Evolutionary conservation across 169 alveolate genomes (phyloP).

Genomic region (Eimeria nieschulzi): DNA sequence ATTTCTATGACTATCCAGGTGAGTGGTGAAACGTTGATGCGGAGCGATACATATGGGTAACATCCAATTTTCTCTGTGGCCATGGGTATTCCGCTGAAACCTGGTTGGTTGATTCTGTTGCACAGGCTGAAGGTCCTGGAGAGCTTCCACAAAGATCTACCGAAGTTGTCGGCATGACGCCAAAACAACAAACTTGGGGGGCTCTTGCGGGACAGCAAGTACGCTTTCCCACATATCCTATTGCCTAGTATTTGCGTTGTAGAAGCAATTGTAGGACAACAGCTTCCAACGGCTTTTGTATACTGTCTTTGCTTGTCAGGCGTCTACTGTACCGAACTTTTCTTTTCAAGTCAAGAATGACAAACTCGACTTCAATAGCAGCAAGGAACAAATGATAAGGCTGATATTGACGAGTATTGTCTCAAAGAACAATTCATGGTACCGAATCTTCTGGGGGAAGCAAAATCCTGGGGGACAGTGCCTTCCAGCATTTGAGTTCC

Average conservation of each 20-base stretch:
- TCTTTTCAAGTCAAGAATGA: constrained; percentile 16
- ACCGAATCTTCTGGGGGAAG: constrained; percentile 49
- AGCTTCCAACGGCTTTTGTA: neutral
- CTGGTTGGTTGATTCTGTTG: no score
- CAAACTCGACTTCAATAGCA: neutral
- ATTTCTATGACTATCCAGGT: constrained; percentile 46
- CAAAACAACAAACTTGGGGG: constrained; percentile 49
- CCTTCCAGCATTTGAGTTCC: constrained; percentile 12
- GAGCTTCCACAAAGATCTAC: neutral
- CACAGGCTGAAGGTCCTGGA: neutral
- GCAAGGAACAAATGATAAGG: constrained; percentile 6
- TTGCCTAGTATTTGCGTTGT: no score
- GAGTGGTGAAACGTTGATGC: neutral
- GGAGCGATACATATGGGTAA: no score
- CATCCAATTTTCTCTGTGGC: no score
- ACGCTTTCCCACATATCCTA: neutral
- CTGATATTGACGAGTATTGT: constrained; percentile 16
- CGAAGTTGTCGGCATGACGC: constrained; percentile 14
- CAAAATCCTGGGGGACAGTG: constrained; percentile 17
- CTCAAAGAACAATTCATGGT: neutral
- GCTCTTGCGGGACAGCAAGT: constrained; percentile 30
- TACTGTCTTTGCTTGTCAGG: neutral
- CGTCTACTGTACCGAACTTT: neutral
- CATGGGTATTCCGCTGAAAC: no score
- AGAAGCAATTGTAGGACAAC: no score